Conservation (phyloP, 2,329 filamentous ascomycete genomes). For the Ceratocystis colombiana region DNA sequence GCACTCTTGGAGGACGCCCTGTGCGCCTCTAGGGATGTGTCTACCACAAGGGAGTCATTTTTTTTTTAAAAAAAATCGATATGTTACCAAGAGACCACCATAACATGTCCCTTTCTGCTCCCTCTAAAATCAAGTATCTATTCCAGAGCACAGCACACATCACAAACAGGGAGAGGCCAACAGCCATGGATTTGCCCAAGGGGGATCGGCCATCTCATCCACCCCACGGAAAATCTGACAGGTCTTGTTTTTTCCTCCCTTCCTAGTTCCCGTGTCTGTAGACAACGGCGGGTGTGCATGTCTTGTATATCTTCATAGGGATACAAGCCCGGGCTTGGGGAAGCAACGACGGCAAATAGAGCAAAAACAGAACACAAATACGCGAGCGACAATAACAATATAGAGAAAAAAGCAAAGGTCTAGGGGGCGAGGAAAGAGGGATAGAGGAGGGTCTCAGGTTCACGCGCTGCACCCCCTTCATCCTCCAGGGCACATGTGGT, state of each 20-base stretch:
- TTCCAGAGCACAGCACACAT: not conserved
- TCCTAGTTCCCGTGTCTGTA: not conserved
- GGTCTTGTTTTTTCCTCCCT: not conserved
- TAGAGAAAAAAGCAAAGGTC: not conserved
- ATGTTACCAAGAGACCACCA: not conserved
- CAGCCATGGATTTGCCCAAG: not conserved
- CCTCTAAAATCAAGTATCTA: not conserved
- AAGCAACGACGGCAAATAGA: not conserved
- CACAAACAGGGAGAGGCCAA: not conserved
- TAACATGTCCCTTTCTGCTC: not conserved
- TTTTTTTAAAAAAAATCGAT: not conserved
- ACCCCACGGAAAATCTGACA: not conserved
- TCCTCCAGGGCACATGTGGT: too few species aligned
- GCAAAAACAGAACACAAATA: not conserved
- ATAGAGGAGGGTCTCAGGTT: not conserved
- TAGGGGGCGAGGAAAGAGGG: not conserved
- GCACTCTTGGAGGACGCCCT: not conserved
- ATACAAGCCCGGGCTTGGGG: not conserved
- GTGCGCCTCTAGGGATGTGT: not conserved
- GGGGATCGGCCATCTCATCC: not conserved
- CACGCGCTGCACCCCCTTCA: not conserved
- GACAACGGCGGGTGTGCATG: not conserved
- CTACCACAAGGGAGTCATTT: conserved; percentile 1
- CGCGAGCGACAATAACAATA: not conserved
- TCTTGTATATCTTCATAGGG: conserved; percentile 6